A percentile compares a stretch with the other conserved stretches of the same genome.
These are phyloP conservation scores for Rhodotorula graminis DNA, from an alignment of 768 basidiomycete genomes.

Conservation along the genomic window DNA sequence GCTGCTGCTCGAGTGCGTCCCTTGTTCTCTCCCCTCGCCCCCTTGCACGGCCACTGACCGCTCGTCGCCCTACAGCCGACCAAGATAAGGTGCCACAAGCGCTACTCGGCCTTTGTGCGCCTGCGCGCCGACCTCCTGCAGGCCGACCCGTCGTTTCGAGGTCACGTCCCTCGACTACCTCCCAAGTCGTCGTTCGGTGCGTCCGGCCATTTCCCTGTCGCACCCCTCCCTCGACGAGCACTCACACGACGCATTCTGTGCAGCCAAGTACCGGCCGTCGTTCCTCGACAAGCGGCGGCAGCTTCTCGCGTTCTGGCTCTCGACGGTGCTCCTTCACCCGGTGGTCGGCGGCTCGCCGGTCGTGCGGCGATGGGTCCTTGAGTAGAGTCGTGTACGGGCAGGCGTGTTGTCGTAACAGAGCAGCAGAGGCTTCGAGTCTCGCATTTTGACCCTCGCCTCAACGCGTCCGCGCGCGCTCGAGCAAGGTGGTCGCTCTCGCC, in stretches of 20 bases:
- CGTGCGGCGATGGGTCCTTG: constrained; percentile 25
- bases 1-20: background rate
- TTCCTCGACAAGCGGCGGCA: constrained; percentile 41
- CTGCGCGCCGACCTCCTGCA: constrained; percentile 34
- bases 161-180: constrained; percentile 31
- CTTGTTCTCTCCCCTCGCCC: background rate
- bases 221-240: no score
- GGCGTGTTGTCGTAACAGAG: background rate
- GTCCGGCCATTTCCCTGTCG: no score
- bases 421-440: background rate
- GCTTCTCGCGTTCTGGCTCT: constrained; percentile 37
- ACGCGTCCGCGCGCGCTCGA: background rate
- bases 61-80: constrained; percentile 26
- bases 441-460: background rate
- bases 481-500: background rate
- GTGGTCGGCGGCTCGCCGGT: constrained; percentile 12
- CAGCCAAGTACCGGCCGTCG: constrained; percentile 41
- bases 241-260: no score
- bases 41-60: background rate
- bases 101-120: constrained; percentile 42
- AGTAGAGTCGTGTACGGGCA: background rate
- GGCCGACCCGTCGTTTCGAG: constrained; percentile 22
- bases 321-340: constrained; percentile 30
- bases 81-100: constrained; percentile 29
- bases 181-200: constrained; percentile 40